phyloP scores from a whole-genome alignment of 805 yeast genomes.

The Helenozyma rhizophorensis region DNA sequence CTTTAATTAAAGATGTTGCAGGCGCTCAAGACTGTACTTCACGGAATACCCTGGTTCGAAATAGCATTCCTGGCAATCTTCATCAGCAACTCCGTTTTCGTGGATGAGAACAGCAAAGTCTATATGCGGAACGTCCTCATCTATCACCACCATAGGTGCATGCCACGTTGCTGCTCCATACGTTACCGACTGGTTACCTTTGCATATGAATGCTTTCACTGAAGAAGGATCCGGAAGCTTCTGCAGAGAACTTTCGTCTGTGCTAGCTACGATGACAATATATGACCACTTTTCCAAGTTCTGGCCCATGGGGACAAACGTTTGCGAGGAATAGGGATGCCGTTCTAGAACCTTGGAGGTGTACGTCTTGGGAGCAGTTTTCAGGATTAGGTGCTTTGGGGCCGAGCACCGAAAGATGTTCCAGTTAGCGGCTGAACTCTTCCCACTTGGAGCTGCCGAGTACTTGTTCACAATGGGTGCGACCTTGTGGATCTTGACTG shows the following conservation, averaged over 20 bases:
- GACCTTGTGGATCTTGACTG: constrained; percentile 69
- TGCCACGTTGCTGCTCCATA: constrained; percentile 90
- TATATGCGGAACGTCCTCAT: constrained; percentile 42
- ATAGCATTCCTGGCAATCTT: constrained; percentile 78
- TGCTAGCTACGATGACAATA: constrained; percentile 75
- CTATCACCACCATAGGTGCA: constrained; percentile 91
- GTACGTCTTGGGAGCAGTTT: constrained; percentile 29
- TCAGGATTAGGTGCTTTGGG: constrained; percentile 54
- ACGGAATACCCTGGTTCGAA: constrained; percentile 55
- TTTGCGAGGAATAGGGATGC: constrained; percentile 86
- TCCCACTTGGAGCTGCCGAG: constrained; percentile 41
- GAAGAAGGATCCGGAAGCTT: constrained; percentile 58
- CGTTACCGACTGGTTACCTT: constrained; percentile 85
- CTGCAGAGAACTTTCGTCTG: constrained; percentile 30
- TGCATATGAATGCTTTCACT: constrained; percentile 65
- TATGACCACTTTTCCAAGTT: constrained; percentile 47
- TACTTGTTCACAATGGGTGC: constrained; percentile 61
- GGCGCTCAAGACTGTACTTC: constrained; percentile 12
- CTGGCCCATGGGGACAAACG: constrained; percentile 88
- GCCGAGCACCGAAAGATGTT: constrained; percentile 81
- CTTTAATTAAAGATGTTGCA: too few relatives aligned
- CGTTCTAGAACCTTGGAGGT: constrained; percentile 72
- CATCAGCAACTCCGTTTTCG: constrained; percentile 74
- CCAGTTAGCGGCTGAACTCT: constrained; percentile 60
- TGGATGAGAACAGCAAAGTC: constrained; percentile 89